A percentile compares a stretch with the other conserved stretches of the same genome.
Evolutionary conservation across 1,284 basidiomycete genomes (phyloP).

Genomic region (Pholiota adiposa): DNA sequence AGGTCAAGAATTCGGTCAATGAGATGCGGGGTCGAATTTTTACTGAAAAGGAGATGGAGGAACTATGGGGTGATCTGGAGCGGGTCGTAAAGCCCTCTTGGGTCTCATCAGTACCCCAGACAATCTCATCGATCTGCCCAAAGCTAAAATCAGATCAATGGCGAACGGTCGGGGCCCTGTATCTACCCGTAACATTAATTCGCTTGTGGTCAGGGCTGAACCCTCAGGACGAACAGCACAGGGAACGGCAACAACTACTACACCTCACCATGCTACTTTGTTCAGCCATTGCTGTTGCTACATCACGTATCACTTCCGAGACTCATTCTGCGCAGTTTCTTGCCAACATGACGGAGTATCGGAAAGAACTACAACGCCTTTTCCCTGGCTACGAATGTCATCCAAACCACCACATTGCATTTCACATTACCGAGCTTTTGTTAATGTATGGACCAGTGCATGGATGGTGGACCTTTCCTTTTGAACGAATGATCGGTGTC

Average conservation of each 20-base stretch:
- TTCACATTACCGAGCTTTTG: conserved; percentile 8
- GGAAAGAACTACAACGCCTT: background rate
- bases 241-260: background rate
- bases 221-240: background rate
- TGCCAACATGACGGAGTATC: conserved; percentile 4
- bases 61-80: conserved; percentile 1
- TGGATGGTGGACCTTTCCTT: conserved; percentile 18
- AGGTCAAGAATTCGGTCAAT: background rate
- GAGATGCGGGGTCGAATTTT: background rate
- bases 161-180: background rate
- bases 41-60: background rate
- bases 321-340: background rate
- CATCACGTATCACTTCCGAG: conserved; percentile 3
- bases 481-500: conserved; percentile 13
- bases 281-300: conserved; percentile 2
- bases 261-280: conserved; percentile 12
- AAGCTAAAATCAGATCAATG: conserved; percentile 8
- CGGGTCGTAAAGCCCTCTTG: conserved; percentile 3
- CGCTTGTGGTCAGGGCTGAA: background rate
- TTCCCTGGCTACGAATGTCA: conserved; percentile 8
- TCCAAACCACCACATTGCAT: conserved; percentile 14
- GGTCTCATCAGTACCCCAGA: conserved; percentile 1
- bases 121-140: background rate
- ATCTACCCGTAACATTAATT: background rate
- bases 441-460: conserved; percentile 12